Evolutionary conservation across 2,329 filamentous ascomycete species (phyloP).

Genomic region (Metarhizium humberi): DNA sequence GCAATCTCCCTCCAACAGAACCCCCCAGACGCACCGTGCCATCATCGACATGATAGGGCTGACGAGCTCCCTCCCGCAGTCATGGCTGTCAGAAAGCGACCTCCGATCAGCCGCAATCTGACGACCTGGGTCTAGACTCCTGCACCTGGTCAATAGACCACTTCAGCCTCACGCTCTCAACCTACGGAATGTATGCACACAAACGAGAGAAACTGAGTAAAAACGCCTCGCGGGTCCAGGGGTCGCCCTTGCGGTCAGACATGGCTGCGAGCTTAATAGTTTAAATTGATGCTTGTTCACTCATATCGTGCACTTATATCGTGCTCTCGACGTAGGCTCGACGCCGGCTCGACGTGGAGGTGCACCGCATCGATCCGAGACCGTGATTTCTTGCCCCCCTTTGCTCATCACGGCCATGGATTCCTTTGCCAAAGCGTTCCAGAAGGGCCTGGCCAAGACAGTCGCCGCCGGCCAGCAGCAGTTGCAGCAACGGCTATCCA

Average conservation of each 20-base stretch:
- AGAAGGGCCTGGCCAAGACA: constrained; percentile 9
- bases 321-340: background rate
- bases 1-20: no score
- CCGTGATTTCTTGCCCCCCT: background rate
- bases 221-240: background rate
- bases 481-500: constrained; percentile 9
- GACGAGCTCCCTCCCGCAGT: no score
- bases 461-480: constrained; percentile 10
- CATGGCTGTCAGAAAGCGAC: background rate
- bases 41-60: no score
- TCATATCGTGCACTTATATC: background rate
- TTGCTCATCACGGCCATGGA: constrained; percentile 3
- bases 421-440: constrained; percentile 8
- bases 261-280: background rate
- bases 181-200: background rate
- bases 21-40: no score
- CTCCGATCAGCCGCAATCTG: background rate
- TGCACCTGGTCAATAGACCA: constrained; percentile 1
- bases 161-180: constrained; percentile 5
- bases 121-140: constrained; percentile 1
- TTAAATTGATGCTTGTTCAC: background rate
- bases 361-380: background rate
- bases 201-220: background rate
- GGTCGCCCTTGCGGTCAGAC: background rate
- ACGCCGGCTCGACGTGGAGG: no score